A percentile compares a stretch with the other conserved stretches of the same genome.
Conservation (phyloP, 2,329 filamentous ascomycete species). For the Scedosporium apiospermum region DNA sequence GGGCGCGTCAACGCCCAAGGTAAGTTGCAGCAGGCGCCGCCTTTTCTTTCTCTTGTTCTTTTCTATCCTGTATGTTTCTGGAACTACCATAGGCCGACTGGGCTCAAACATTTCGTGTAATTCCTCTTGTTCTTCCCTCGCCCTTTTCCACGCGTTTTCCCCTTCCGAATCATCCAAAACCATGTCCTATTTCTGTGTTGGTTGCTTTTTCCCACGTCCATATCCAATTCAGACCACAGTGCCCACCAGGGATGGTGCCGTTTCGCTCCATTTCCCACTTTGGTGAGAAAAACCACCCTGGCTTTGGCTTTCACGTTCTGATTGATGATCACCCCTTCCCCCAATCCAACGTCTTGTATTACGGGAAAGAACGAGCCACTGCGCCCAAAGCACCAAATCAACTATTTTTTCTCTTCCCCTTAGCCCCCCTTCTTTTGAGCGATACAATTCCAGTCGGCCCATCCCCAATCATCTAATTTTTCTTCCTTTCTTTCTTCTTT, state of each 20-base stretch:
- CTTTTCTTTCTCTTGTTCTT: not conserved
- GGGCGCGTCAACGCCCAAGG: constrained; percentile 36
- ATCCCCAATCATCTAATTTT: not conserved
- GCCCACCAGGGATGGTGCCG: not conserved
- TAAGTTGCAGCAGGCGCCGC: constrained; percentile 20
- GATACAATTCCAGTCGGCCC: constrained; percentile 7
- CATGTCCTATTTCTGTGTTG: constrained; percentile 2
- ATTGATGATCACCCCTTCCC: constrained; percentile 1
- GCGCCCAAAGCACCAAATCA: not conserved
- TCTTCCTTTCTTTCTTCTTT: constrained; percentile 5
- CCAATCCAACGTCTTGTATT: not conserved
- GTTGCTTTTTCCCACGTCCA: constrained; percentile 14
- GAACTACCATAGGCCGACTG: not conserved
- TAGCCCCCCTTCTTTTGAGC: constrained; percentile 6
- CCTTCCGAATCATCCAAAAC: constrained; percentile 10
- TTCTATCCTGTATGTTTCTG: too few species aligned
- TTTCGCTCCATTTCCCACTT: constrained; percentile 8
- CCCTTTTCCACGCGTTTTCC: not conserved
- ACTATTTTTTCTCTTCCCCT: constrained; percentile 5
- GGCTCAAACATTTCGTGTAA: not conserved
- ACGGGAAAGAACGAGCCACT: constrained; percentile 1
- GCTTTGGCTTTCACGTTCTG: not conserved
- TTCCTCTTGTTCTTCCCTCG: not conserved
- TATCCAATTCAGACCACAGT: constrained; percentile 11
- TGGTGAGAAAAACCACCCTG: not conserved